Percentiles rank a stretch among this genome's conserved stretches.
These are phyloP conservation scores for Diplodia mutila DNA, from an alignment of 2,329 filamentous ascomycete genomes.

Conservation along the genomic window DNA sequence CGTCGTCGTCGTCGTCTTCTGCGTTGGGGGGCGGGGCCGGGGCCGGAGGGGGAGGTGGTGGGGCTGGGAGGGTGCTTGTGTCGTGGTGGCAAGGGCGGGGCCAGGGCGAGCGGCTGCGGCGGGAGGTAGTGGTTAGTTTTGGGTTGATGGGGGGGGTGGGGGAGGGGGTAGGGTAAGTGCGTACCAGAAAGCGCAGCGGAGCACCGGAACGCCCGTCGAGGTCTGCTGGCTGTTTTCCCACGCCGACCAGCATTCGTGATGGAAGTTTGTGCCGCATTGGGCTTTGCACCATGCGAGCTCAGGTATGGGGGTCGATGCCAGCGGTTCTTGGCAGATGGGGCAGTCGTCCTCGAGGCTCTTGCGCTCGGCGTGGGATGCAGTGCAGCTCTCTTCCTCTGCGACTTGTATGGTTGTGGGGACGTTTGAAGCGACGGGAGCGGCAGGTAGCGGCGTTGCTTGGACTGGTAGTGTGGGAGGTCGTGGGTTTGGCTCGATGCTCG, in stretches of 20 bases:
- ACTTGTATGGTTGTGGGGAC: background rate
- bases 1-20: background rate
- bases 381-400: background rate
- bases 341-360: conserved; percentile 55
- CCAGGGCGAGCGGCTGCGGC: conserved; percentile 1
- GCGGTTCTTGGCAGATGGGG: conserved; percentile 62
- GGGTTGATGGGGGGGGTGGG: too few species aligned
- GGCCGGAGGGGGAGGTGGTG: background rate
- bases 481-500: too few species aligned
- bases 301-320: conserved; percentile 42
- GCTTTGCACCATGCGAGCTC: conserved; percentile 58
- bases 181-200: conserved; percentile 8
- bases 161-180: background rate
- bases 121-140: background rate
- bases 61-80: background rate
- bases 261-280: conserved; percentile 66
- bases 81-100: background rate
- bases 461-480: background rate
- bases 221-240: conserved; percentile 43
- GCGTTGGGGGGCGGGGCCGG: too few species aligned
- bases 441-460: background rate
- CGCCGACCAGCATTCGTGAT: conserved; percentile 59
- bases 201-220: background rate
- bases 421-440: background rate
- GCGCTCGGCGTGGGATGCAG: background rate